Evolutionary conservation across 2,329 filamentous ascomycete genomes (phyloP).

Genomic region (Alternaria alternata): DNA sequence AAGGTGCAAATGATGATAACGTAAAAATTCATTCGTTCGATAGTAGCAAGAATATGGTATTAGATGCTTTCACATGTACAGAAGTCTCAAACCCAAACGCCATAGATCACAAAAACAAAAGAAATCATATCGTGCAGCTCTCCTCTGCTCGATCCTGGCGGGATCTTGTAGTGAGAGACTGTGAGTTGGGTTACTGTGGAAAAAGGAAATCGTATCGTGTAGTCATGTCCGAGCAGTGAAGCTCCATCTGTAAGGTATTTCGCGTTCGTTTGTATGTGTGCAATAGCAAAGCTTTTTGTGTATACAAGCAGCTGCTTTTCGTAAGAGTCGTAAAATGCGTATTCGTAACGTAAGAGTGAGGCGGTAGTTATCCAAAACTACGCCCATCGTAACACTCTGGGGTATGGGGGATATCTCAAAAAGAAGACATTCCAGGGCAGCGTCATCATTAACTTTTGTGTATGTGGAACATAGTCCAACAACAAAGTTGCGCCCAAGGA

Average conservation of each 20-base stretch:
- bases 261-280: background rate
- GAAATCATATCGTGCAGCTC: constrained; percentile 14
- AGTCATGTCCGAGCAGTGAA: constrained; percentile 22
- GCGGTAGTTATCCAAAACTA: constrained; percentile 30
- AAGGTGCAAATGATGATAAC: background rate
- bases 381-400: constrained; percentile 47
- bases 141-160: background rate
- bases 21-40: background rate
- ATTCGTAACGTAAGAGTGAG: constrained; percentile 43
- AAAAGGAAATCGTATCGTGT: constrained; percentile 15
- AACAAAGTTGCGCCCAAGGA: constrained; percentile 30
- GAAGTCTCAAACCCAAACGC: constrained; percentile 10
- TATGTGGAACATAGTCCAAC: constrained; percentile 26
- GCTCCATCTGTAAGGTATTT: constrained; percentile 18
- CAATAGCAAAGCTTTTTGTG: background rate
- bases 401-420: constrained; percentile 38
- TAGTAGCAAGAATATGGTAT: constrained; percentile 11
- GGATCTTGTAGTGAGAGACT: background rate
- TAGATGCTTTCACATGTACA: constrained; percentile 11
- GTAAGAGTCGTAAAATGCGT: constrained; percentile 42
- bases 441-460: constrained; percentile 37
- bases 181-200: background rate
- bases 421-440: constrained; percentile 30
- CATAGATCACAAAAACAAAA: constrained; percentile 13
- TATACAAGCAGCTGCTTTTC: constrained; percentile 9